These are phyloP conservation scores for Penicillium paxilli DNA, from an alignment of 495 filamentous ascomycete species.

Conservation along the genomic window DNA sequence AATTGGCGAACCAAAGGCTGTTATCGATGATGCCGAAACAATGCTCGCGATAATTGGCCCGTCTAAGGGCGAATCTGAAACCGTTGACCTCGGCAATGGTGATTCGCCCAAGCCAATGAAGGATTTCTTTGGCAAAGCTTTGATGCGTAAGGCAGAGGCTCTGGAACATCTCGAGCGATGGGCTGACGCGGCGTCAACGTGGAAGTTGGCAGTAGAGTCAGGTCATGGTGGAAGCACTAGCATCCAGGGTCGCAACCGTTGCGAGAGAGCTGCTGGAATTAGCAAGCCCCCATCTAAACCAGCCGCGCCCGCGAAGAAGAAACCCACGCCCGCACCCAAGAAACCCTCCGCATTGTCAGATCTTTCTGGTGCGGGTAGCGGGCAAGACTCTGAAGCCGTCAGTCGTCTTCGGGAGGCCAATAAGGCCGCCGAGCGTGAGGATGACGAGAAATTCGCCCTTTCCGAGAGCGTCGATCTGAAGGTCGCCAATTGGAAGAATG, in stretches of 20 bases:
- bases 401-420: constrained; percentile 78
- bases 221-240: constrained; percentile 81
- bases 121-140: constrained; percentile 87
- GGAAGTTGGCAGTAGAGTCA: constrained; percentile 79
- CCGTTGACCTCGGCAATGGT: constrained; percentile 63
- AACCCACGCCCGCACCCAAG: constrained; percentile 35
- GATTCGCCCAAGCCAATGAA: constrained; percentile 82
- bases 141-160: constrained; percentile 92
- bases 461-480: constrained; percentile 78
- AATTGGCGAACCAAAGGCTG: constrained; percentile 82
- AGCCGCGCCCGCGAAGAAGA: constrained; percentile 35
- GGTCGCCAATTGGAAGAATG: constrained; percentile 76
- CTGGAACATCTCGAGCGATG: constrained; percentile 95
- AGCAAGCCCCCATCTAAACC: constrained; percentile 49
- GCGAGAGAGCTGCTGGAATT: constrained; percentile 75
- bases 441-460: constrained; percentile 90
- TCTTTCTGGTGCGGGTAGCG: constrained; percentile 32
- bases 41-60: constrained; percentile 81
- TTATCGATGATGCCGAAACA: constrained; percentile 78
- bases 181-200: constrained; percentile 75
- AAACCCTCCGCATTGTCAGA: constrained; percentile 51
- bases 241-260: constrained; percentile 83
- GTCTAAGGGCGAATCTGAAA: constrained; percentile 73
- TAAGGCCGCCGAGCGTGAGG: constrained; percentile 74
- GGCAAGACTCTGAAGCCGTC: constrained; percentile 59